Conservation (phyloP, 129 eudicot genomes). For the Chrysanthemum makinoi region DNA sequence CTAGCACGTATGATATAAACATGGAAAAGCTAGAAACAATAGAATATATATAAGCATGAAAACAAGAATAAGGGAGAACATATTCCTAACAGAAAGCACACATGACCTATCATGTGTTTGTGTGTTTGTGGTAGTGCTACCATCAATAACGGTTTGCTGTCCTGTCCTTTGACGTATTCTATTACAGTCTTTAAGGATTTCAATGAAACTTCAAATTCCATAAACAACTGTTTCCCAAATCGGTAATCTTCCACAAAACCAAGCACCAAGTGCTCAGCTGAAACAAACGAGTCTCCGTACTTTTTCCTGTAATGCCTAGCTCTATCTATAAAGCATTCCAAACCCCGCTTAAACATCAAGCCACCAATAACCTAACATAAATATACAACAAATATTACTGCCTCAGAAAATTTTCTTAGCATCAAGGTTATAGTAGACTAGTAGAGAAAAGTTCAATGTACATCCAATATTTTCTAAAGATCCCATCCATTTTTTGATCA, state of each 20-base stretch:
- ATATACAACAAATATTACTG: not conserved
- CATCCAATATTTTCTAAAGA: too few relatives aligned
- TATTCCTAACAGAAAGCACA: not conserved
- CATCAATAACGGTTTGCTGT: constrained; percentile 74
- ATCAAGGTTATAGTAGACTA: too few relatives aligned
- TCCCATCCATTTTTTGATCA: too few relatives aligned
- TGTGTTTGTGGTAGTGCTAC: not conserved
- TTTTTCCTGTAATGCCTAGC: constrained; percentile 88
- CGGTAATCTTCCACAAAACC: constrained; percentile 74
- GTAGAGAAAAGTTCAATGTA: too few relatives aligned
- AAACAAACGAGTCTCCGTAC: constrained; percentile 87
- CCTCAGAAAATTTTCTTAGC: too few relatives aligned
- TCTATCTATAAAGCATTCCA: constrained; percentile 75
- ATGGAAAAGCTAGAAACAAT: too few relatives aligned
- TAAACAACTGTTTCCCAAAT: constrained; percentile 79
- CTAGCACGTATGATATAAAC: too few relatives aligned
- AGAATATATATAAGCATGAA: too few relatives aligned
- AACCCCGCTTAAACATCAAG: constrained; percentile 83
- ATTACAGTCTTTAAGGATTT: constrained; percentile 59
- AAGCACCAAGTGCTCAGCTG: constrained; percentile 93
- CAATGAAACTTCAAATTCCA: constrained; percentile 62
- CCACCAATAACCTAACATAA: constrained; percentile 77
- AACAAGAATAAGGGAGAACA: too few relatives aligned
- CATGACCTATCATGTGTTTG: constrained; percentile 15
- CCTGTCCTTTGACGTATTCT: constrained; percentile 83